Base-by-base conservation (phyloP, 2,329 filamentous ascomycete species). In the Graphiopsis chlorocephala region DNA sequence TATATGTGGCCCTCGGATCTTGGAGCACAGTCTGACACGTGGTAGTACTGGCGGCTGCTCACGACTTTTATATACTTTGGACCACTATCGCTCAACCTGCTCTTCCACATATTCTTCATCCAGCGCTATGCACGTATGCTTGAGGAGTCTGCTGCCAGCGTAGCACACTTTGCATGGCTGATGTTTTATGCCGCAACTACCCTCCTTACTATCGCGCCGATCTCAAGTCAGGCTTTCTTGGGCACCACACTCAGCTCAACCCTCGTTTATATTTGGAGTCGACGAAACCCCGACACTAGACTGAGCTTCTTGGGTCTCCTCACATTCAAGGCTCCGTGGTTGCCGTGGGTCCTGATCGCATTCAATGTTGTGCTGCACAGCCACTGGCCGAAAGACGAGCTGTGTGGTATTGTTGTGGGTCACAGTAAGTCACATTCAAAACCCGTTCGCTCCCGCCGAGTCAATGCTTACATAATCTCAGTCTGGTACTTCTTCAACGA, bases 401-500 rank as follows among this genome's bases (percentile, higher is more conserved):
- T 99, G 68, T 92, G 96, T 81, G 95, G 95, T 4, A 92, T 97
- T 17, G 88, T 95, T 11, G 93, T 98, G 45, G 95, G 95, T 11
- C 95, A 99, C 78, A 79, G 83, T 85, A 76, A 64, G 83, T 73
- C 52, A 15, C 53, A 14, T 38, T 2, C 38, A 25, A 33, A 20
- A 56, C 4, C 5, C 26, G 14, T 42, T 2, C 20, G 15, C 8
- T 35, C 25, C 14, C 23, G 1, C 8, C 20, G 12, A 38, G 45
- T 20, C 1, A 28, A 26, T 45, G 26, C 63, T 68, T 56, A 71
- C 61, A 48, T 26, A 28, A 11, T 53, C 57, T 6, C 59, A 85
- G 85, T 98, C 47, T 98, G 93, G 90, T 99, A 98, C 78, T 99
- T 97, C 81, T 97, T 98, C 78, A 91, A 89, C 66, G 95, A 99